Evolutionary conservation across 768 basidiomycete species (phyloP), one percentile per base, ranked within the genome.

Genomic region (Cystobasidiopsis lactophilus): DNA sequence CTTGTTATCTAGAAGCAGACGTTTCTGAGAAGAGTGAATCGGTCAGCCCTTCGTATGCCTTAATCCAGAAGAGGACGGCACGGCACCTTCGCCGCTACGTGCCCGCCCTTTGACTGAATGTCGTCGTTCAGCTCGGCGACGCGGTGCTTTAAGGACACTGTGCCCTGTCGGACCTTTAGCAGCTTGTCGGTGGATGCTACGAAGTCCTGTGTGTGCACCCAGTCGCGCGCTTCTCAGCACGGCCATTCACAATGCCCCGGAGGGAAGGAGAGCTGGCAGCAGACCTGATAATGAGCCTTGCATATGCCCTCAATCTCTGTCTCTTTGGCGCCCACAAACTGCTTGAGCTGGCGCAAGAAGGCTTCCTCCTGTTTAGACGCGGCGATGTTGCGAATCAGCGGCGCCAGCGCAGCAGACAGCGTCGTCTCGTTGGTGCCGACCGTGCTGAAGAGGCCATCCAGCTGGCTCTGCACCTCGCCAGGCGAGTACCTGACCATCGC

Each of bases 101-200:
- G 77, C 40, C 76, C 75, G 7, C 93, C 93, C 2, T 91, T 76
- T 65, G 86, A 79, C 7, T 82, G 78, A 47, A 96, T 85, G 59
- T 78, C 84, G 26, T 75, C 71, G 67, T 98, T 91, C 45, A 96
- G 71, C 45, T 81, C 75, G n/a, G 77, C 75, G 57, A 96, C 93
- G 63, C 79, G 83, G 62, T 91, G 80, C 62, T 84, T 79, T 62
- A 98, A 77, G 67, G 80, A 85, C 59, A 81, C 84, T 35, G 93
- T 96, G 63, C 93, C 95, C 19, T 88, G 85, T 66, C 95, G 81
- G 65, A 98, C 85, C 44, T 81, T 80, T 67, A 95, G 81, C 57
- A 98, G 73, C 2, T 88, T 95, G n/a, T 86, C 85, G 16, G 95
- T 88, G 19, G 89, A 93, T 27, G 81, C 79, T 31, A 95, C 88